Conservation (phyloP, 31 red algal species). For the Asparagopsis taxiformis region DNA sequence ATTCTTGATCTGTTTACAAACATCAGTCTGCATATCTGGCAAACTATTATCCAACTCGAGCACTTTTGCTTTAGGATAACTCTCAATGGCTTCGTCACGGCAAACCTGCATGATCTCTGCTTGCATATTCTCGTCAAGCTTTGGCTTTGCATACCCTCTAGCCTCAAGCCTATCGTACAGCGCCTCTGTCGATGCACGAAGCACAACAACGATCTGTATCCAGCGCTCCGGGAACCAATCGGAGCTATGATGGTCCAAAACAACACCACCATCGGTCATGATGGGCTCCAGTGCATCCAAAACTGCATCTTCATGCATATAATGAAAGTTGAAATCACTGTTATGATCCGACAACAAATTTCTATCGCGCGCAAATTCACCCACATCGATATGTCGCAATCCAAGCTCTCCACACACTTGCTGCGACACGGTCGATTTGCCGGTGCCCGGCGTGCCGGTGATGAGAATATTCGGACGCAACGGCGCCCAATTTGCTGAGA, state of each 20-base stretch:
- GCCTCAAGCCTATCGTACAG: slow-evolving; percentile 77
- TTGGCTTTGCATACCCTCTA: slow-evolving; percentile 57
- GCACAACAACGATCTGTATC: slow-evolving; percentile 73
- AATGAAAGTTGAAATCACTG: slow-evolving; percentile 30
- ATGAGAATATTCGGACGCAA: slow-evolving; percentile 80
- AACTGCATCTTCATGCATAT: slow-evolving; percentile 73
- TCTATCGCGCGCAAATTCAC: slow-evolving; percentile 55
- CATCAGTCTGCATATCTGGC: slow-evolving; percentile 3
- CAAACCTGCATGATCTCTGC: slow-evolving; percentile 88
- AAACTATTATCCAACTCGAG: slow-evolving; percentile 38
- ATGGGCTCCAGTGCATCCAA: slow-evolving; percentile 75
- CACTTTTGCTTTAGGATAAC: slow-evolving; percentile 35
- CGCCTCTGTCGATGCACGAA: slow-evolving; percentile 54
- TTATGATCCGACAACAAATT: slow-evolving; percentile 50
- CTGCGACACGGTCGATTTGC: slow-evolving; percentile 62
- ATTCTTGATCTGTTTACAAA: slow-evolving; percentile 24
- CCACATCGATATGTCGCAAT: slow-evolving; percentile 53
- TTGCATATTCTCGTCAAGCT: slow-evolving; percentile 79
- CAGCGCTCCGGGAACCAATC: slow-evolving; percentile 91
- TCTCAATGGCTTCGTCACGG: slow-evolving; percentile 62
- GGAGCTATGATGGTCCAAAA: slow-evolving; percentile 83
- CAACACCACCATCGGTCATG: slow-evolving; percentile 47
- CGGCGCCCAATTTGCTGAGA: slow-evolving; percentile 25
- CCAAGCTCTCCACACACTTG: slow-evolving; percentile 38
- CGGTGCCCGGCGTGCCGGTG: slow-evolving; percentile 88